A percentile compares a stretch with the other conserved stretches of the same genome.
Conservation (phyloP, 1,139 yeast species). For the Cylindricascospora bacillispora region DNA sequence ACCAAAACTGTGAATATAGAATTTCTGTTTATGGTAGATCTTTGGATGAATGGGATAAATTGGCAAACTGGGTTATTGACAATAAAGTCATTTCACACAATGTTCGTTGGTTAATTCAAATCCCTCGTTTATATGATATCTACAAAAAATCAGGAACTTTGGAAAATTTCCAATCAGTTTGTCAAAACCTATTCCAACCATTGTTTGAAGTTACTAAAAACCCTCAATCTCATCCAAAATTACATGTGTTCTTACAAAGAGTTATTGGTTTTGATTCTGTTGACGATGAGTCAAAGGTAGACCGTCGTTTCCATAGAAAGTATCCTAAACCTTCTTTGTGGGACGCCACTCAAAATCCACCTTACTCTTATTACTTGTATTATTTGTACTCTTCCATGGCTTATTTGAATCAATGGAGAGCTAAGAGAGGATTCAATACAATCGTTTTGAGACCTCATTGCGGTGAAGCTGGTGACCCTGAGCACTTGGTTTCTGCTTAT, state of each 20-base stretch:
- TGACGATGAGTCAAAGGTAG: constrained; percentile 92
- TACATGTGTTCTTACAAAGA: constrained; percentile 76
- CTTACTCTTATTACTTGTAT: constrained; percentile 91
- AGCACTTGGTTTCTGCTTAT: constrained; percentile 84
- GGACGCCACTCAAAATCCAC: constrained; percentile 74
- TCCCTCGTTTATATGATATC: constrained; percentile 84
- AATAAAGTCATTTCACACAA: constrained; percentile 85
- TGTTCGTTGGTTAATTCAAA: constrained; percentile 93
- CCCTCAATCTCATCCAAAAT: constrained; percentile 79
- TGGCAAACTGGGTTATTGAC: constrained; percentile 91
- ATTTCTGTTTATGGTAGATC: constrained; percentile 90
- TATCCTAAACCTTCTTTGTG: constrained; percentile 77
- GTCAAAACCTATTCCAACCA: constrained; percentile 76
- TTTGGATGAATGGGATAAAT: constrained; percentile 84
- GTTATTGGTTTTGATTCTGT: constrained; percentile 98
- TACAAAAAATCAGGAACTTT: constrained; percentile 72
- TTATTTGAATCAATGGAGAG: constrained; percentile 73
- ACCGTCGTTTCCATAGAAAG: constrained; percentile 65
- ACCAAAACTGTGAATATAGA: constrained; percentile 94
- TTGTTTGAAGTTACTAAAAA: constrained; percentile 78
- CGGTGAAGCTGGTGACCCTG: constrained; percentile 99
- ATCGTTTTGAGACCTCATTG: constrained; percentile 93
- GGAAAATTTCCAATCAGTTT: constrained; percentile 57
- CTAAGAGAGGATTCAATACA: constrained; percentile 63
- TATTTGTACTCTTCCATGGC: constrained; percentile 79